Base-by-base conservation (phyloP, 2,329 filamentous ascomycete species). In the Ciborinia camelliae region DNA sequence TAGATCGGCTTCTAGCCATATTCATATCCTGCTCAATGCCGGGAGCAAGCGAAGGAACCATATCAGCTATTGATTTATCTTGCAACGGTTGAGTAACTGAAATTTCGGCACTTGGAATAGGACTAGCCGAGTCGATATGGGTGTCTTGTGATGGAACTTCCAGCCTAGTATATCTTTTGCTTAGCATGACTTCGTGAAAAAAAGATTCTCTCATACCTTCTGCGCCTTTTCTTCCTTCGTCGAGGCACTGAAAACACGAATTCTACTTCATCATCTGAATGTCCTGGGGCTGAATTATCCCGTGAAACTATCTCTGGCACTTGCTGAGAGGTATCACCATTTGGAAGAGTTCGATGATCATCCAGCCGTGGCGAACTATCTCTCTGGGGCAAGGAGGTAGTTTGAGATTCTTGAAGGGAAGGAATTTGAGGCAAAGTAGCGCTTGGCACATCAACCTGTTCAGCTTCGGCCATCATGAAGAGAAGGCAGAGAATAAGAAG, bases 211-310 rank as follows among this genome's bases (percentile, higher is more conserved):
- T 70, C 68, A 52, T 67, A 75, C 66, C 69, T 69, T 68, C 72
- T 76, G 50, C 69, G 72, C 68, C 74, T 79, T 72, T 79, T 81
- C 59, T 67, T 72, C 62, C 64, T 71, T 37, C 69, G 68, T 45
- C 80, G 76, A 12, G 79, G 78, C 30, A 77, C 77, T 26, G 75
- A 77, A 51, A 78, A 80, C 39, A 82, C 73, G 62, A 81, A 79
- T 67, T 81, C 75, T 39, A 81, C 73, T 58, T 81, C 80, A 65
- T 78, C 76, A 55, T 81, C 78, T 30, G 68, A 69, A 61, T 72
- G 66, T 68, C 77, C 53, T n/a, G 50, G 20, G 20, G 20, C 14
- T 32, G 10, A 23, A 2, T 28, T 62, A 28, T 37, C 55, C 32
- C 37, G 10, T 43, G 54, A 7, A 4, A 9, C 32, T n/a, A 4